Evolutionary conservation across 1,284 basidiomycete species (phyloP).

Genomic region (Naganishia sp.): DNA sequence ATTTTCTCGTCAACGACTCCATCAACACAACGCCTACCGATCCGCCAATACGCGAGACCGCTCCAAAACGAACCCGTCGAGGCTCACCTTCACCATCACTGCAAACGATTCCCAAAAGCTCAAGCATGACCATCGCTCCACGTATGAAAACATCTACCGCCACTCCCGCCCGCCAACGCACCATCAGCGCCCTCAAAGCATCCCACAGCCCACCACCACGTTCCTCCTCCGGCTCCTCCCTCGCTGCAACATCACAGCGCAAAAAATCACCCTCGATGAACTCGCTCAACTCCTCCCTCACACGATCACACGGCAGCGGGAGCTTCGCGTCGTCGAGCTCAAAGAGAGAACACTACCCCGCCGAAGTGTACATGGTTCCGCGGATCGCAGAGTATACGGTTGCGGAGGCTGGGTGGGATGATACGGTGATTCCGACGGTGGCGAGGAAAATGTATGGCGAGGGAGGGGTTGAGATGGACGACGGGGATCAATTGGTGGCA

Average conservation of each 20-base stretch:
- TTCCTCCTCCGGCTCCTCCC: background rate
- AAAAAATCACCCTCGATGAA: background rate
- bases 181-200: background rate
- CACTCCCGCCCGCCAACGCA: background rate
- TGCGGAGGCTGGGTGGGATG: conserved; percentile 9
- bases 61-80: background rate
- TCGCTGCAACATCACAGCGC: background rate
- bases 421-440: conserved; percentile 19
- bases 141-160: background rate
- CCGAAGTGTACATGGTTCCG: conserved; percentile 17
- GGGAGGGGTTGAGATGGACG: background rate
- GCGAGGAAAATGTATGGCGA: background rate
- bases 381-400: conserved; percentile 10
- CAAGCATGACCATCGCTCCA: background rate
- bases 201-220: background rate
- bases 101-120: background rate
- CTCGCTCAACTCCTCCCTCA: background rate
- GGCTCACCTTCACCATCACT: background rate
- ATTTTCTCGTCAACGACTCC: background rate
- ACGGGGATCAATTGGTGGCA: background rate
- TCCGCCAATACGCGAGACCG: background rate
- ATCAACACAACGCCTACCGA: background rate
- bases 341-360: conserved; percentile 9
- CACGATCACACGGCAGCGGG: too few species aligned
- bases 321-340: background rate